Conservation (phyloP, 371 early-diverging fungal genomes). For the Rhizopus arrhizus region DNA sequence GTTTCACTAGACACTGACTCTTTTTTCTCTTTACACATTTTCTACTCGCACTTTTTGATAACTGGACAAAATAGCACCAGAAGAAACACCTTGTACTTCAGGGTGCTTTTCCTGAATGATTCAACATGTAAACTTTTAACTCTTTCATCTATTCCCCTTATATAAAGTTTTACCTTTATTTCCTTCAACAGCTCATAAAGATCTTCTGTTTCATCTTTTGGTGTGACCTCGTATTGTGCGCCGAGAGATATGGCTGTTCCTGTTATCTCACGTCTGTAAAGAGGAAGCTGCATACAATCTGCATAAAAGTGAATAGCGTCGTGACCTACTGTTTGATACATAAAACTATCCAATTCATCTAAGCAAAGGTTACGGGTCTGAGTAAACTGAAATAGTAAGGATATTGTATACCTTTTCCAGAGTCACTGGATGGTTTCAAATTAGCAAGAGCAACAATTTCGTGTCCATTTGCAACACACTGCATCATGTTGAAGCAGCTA, state of each 20-base stretch:
- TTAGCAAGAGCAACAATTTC: constrained; percentile 94
- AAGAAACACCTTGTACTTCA: constrained; percentile 88
- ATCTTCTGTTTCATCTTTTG: constrained; percentile 97
- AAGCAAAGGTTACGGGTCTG: background rate
- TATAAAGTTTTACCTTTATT: constrained; percentile 63
- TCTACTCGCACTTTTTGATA: constrained; percentile 98
- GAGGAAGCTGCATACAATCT: constrained; percentile 89
- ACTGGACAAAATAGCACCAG: constrained; percentile 97
- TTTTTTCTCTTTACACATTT: constrained; percentile 71
- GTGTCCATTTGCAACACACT: constrained; percentile 95
- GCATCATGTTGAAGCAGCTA: constrained; percentile 95
- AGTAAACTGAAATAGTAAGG: background rate
- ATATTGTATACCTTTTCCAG: constrained; percentile 60
- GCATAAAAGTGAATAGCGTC: constrained; percentile 85
- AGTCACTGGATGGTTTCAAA: constrained; percentile 74
- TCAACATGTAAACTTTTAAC: background rate
- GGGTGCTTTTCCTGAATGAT: constrained; percentile 61
- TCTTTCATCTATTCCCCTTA: background rate
- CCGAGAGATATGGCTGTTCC: constrained; percentile 74
- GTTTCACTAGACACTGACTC: background rate
- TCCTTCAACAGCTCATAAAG: constrained; percentile 75
- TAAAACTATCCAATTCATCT: constrained; percentile 96
- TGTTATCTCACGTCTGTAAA: constrained; percentile 79
- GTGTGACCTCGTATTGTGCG: constrained; percentile 66
- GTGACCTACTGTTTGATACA: constrained; percentile 99